Evolutionary conservation across 805 yeast genomes (phyloP).

Genomic region (Monosporozyma servazzii): DNA sequence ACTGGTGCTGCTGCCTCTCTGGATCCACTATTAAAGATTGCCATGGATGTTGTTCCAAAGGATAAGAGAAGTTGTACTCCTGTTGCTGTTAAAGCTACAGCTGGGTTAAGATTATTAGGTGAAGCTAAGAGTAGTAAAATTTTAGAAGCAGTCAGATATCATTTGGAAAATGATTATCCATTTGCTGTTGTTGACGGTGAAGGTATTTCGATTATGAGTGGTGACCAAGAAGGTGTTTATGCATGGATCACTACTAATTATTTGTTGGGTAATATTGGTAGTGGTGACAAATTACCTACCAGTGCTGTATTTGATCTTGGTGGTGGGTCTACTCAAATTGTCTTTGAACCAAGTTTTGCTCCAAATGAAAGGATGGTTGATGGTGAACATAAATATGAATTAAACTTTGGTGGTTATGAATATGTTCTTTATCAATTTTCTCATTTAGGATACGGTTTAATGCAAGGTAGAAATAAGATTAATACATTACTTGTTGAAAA

Average conservation of each 20-base stretch:
- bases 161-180: slow-evolving; percentile 74
- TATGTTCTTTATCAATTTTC: slow-evolving; percentile 86
- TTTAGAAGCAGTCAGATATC: slow-evolving; percentile 63
- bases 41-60: slow-evolving; percentile 69
- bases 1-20: slow-evolving; percentile 83
- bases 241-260: slow-evolving; percentile 98
- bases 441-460: slow-evolving; percentile 91
- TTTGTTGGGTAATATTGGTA: slow-evolving; percentile 86
- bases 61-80: slow-evolving; percentile 75
- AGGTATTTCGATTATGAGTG: slow-evolving; percentile 90
- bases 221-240: slow-evolving; percentile 93
- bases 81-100: slow-evolving; percentile 94
- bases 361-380: slow-evolving; percentile 57
- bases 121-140: slow-evolving; percentile 62
- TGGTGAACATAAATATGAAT: slow-evolving; percentile 80
- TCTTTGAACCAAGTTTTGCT: slow-evolving; percentile 81
- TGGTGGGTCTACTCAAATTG: slow-evolving; percentile 98
- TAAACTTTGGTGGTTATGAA: slow-evolving; percentile 71
- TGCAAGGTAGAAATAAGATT: slow-evolving; percentile 84
- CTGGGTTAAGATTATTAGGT: slow-evolving; percentile 86
- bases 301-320: slow-evolving; percentile 97
- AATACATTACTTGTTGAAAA: slow-evolving; percentile 54
- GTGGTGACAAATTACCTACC: slow-evolving; percentile 62
- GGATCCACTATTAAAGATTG: slow-evolving; percentile 70
- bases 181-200: slow-evolving; percentile 83